These are phyloP conservation scores for Cinchona pubescens DNA, from an alignment of 257 asterid species.

Conservation along the genomic window DNA sequence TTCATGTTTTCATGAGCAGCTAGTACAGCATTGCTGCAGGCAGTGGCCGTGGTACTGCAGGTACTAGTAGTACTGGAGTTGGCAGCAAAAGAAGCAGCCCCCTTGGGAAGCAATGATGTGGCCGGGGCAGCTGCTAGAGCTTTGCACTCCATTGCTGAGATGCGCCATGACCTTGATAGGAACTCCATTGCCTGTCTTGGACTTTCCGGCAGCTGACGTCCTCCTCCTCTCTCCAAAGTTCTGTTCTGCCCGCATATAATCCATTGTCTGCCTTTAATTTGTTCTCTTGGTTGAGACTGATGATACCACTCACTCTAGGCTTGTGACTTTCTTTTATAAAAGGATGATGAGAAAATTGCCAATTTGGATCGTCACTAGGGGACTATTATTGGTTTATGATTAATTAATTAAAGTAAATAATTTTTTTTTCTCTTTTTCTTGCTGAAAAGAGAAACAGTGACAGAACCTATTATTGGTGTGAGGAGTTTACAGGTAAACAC, in stretches of 20 bases:
- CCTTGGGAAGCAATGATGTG: constrained; percentile 23
- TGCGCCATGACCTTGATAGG: constrained; percentile 93
- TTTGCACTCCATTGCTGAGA: constrained; percentile 80
- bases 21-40: constrained; percentile 30
- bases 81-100: background rate
- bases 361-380: background rate
- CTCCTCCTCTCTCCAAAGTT: constrained; percentile 34
- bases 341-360: background rate
- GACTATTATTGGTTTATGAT: too few species aligned
- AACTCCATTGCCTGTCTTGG: constrained; percentile 96
- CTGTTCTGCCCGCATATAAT: constrained; percentile 61
- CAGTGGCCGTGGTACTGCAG: background rate
- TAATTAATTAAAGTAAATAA: too few species aligned
- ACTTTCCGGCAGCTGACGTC: constrained; percentile 81
- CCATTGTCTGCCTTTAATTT: constrained; percentile 28
- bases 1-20: constrained; percentile 52
- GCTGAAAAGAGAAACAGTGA: background rate
- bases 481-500: background rate
- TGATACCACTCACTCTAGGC: background rate
- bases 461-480: background rate
- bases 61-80: background rate
- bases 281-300: background rate
- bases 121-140: constrained; percentile 50
- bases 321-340: constrained; percentile 5
- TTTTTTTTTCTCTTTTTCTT: background rate